Base-by-base conservation (phyloP, 768 basidiomycete genomes). In the Omphalotus guepiniiformis region DNA sequence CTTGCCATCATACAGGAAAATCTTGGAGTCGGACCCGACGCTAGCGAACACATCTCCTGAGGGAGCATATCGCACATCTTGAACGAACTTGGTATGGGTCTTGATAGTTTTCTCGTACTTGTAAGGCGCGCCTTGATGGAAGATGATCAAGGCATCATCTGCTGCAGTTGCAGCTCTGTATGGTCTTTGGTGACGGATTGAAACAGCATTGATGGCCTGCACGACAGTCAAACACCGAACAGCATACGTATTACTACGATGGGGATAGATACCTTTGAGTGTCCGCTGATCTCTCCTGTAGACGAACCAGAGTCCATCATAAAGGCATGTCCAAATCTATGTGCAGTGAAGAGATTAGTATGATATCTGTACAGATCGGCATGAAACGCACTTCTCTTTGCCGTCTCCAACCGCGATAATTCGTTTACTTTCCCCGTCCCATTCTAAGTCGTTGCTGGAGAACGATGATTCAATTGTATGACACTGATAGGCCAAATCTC, bases 371-470 rank as follows among this genome's bases (percentile, higher is more conserved):
- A 27, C 15, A 40, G 25, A 23, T 13, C 26, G 25, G 13, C 12
- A 32, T 13, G 4, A 4, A n/a, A 62, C 69, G 47, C 28, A 93
- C 91, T 87, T 91, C 58, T 93, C 94, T 50, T 83, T 76, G 28
- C 93, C 93, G 54, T 95, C 91, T 44, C 95, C 95, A 11, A 90
- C 94, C 6, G 86, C 90, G 40, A 97, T 88, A 48, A 98, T 87
- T n/a, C 95, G 79, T 63, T 96, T 95, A 60, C 88, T 91, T 64
- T 97, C 95, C 1, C 88, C 88, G 58, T 97, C 95, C 95, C 95
- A 98, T 9, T 85, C 86, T 18, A 98, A 78, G 66, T 97, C 95
- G 56, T 93, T 93, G 54, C 93, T 92, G 54, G 13, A 40, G 8
- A 35, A n/a, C n/a, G 9, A 40, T 28, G 41, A 13, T 37, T 35